Conservation (phyloP, 2,329 filamentous ascomycete species). For the Colletotrichum cereale region DNA sequence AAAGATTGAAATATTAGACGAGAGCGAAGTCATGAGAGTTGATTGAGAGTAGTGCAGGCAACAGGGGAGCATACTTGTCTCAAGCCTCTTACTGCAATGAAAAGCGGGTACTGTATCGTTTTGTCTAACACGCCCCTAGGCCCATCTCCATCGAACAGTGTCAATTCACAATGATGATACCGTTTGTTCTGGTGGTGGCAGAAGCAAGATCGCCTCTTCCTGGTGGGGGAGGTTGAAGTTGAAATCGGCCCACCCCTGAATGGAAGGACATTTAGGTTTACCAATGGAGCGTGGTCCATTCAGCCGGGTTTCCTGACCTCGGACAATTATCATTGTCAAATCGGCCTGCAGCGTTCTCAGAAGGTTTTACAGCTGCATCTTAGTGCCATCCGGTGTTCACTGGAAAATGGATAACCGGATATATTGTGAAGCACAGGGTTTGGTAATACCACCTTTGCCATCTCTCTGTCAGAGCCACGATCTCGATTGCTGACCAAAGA, state of each 20-base stretch:
- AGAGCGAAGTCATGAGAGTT: background rate
- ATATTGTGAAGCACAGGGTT: no score
- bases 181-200: background rate
- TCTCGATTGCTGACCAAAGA: background rate
- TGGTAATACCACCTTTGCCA: background rate
- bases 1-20: background rate
- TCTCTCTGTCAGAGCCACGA: background rate
- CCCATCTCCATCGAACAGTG: background rate
- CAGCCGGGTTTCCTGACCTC: slow-evolving; percentile 4
- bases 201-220: background rate
- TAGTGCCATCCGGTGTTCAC: slow-evolving; percentile 25
- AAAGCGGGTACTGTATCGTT: no score
- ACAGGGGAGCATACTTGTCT: background rate
- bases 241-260: background rate
- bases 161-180: no score
- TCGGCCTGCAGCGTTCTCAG: background rate
- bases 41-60: no score
- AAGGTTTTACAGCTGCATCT: background rate
- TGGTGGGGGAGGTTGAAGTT: slow-evolving; percentile 4
- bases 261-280: background rate
- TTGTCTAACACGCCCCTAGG: no score
- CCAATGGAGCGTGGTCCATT: slow-evolving; percentile 1
- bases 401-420: background rate
- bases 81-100: background rate
- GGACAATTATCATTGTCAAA: background rate